A percentile compares a stretch with the other conserved stretches of the same genome.
Conservation (phyloP, 768 basidiomycete species). For the Suillus ampliporus region DNA sequence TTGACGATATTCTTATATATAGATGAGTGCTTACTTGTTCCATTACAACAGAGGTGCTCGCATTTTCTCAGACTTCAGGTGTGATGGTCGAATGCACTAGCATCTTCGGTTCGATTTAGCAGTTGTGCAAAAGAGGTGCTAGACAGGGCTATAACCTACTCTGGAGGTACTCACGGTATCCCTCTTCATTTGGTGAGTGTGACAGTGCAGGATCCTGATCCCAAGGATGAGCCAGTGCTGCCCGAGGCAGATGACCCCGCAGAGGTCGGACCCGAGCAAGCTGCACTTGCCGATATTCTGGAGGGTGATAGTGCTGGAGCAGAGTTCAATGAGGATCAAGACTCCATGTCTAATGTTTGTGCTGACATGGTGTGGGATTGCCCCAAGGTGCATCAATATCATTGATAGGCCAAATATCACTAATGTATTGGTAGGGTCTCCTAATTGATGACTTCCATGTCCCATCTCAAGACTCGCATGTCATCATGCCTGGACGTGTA, state of each 20-base stretch:
- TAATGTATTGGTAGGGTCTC: not conserved
- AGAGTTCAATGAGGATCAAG: not conserved
- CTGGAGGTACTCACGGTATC: not conserved
- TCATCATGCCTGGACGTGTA: not conserved
- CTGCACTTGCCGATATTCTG: not conserved
- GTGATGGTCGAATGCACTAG: slow-evolving; percentile 26
- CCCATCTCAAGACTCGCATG: not conserved
- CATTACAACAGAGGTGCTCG: slow-evolving; percentile 10
- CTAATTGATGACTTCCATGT: not conserved
- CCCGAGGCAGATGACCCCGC: not conserved
- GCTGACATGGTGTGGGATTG: not conserved
- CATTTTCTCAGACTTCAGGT: slow-evolving; percentile 22
- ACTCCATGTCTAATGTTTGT: not conserved
- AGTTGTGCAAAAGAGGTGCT: slow-evolving; percentile 16
- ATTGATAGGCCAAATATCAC: not conserved
- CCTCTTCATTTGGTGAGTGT: not conserved
- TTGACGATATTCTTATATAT: not conserved
- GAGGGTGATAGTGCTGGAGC: not conserved
- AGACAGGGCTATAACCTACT: not conserved
- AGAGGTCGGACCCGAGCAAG: not conserved
- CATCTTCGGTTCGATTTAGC: slow-evolving; percentile 11
- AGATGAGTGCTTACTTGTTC: slow-evolving; percentile 11
- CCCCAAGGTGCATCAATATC: not conserved
- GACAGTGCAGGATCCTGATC: not conserved
- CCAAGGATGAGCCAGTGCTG: not conserved